Conservation (phyloP, 1,284 basidiomycete genomes). For the Marasmius sp. region DNA sequence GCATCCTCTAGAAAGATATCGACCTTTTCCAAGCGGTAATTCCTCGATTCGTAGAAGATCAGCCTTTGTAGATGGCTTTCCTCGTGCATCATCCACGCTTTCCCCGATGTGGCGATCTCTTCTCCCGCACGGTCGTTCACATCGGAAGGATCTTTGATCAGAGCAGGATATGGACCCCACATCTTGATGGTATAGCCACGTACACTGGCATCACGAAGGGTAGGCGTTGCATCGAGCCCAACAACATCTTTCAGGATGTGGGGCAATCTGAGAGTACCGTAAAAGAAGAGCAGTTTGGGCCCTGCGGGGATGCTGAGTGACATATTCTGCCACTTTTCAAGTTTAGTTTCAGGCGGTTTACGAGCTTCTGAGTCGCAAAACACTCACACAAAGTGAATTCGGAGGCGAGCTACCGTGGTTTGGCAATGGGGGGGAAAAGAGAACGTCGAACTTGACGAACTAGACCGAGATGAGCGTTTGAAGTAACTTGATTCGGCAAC, state of each 20-base stretch:
- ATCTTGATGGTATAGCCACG: neutral
- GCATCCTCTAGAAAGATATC: neutral
- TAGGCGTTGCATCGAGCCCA: neutral
- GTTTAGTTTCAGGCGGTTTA: too few species aligned
- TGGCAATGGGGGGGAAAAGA: too few species aligned
- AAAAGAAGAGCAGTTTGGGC: conserved; percentile 3
- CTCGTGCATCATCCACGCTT: neutral
- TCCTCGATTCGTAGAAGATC: neutral
- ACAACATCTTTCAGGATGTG: conserved; percentile 5
- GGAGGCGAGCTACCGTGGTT: too few species aligned
- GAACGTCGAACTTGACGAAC: too few species aligned
- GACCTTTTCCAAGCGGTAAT: neutral
- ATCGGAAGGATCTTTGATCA: neutral
- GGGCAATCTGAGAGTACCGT: conserved; percentile 5
- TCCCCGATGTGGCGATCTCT: neutral
- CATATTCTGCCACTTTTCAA: too few species aligned
- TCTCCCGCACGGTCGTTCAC: neutral
- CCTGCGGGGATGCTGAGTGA: neutral
- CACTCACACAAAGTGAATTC: too few species aligned
- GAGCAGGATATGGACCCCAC: conserved; percentile 11
- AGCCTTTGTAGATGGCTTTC: neutral
- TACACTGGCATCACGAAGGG: neutral
- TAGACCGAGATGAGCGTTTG: too few species aligned
- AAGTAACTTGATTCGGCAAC: too few species aligned
- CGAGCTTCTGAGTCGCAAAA: too few species aligned